Conservation (phyloP, 306 rosid species). For the Cicer chorassanicum region DNA sequence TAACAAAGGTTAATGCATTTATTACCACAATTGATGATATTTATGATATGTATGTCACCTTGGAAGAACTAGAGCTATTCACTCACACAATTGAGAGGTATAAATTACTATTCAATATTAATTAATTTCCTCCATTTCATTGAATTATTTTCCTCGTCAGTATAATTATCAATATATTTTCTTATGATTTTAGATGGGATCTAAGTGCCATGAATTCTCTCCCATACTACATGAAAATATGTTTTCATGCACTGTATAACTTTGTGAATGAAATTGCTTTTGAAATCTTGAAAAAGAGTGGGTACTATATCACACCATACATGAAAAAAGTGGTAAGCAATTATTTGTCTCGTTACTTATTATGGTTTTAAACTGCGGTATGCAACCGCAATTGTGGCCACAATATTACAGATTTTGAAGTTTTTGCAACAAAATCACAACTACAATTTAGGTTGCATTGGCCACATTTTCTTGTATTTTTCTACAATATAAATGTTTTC, state of each 20-base stretch:
- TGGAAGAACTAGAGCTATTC: conserved; percentile 25
- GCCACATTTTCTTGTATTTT: no score
- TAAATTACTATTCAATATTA: neutral
- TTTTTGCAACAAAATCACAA: no score
- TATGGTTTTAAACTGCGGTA: no score
- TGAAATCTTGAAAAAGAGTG: neutral
- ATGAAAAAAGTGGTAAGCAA: conserved; percentile 1
- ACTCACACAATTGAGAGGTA: conserved; percentile 16
- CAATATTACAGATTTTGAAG: no score
- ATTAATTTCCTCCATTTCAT: no score
- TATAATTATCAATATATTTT: neutral
- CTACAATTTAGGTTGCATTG: no score
- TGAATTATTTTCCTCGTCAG: neutral
- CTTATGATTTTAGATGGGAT: conserved; percentile 6
- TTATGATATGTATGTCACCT: conserved; percentile 5
- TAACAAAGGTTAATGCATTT: neutral
- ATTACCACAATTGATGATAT: conserved; percentile 17
- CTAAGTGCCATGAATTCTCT: conserved; percentile 7
- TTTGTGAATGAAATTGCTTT: neutral
- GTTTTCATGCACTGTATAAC: neutral
- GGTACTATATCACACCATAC: neutral
- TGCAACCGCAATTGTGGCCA: no score
- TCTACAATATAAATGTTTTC: no score
- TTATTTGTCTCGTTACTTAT: neutral
- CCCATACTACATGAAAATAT: conserved; percentile 33